A percentile compares a stretch with the other conserved stretches of the same genome.
phyloP scores from a whole-genome alignment of 805 yeast genomes.

The Zygosaccharomyces bisporus region DNA sequence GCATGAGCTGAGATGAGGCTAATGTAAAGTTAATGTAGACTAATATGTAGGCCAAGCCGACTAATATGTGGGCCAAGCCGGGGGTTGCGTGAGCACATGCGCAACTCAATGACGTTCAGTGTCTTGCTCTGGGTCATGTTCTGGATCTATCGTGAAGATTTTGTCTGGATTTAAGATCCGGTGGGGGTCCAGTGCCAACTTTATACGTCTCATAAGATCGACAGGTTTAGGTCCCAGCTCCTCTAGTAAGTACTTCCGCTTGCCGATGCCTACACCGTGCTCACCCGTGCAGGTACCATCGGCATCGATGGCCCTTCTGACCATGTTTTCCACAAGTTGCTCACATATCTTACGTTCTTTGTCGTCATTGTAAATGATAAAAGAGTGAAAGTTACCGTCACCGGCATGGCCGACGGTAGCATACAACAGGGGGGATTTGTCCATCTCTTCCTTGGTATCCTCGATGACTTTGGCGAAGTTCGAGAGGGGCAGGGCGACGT shows the following conservation, averaged over 20 bases:
- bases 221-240: slow-evolving; percentile 70
- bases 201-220: slow-evolving; percentile 67
- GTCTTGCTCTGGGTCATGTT: slow-evolving; percentile 38
- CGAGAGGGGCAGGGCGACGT: slow-evolving; percentile 79
- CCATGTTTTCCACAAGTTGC: slow-evolving; percentile 56
- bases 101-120: slow-evolving; percentile 6
- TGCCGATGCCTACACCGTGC: slow-evolving; percentile 82
- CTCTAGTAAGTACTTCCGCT: slow-evolving; percentile 52
- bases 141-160: slow-evolving; percentile 57
- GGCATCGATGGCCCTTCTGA: slow-evolving; percentile 56
- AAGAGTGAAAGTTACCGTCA: slow-evolving; percentile 76
- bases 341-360: slow-evolving; percentile 47
- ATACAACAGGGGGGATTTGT: slow-evolving; percentile 47
- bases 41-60: too few species aligned
- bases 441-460: slow-evolving; percentile 58
- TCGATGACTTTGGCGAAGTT: slow-evolving; percentile 58
- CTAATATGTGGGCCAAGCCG: background rate
- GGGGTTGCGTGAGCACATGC: background rate
- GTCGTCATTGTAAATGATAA: slow-evolving; percentile 54
- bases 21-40: too few species aligned
- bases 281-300: slow-evolving; percentile 89
- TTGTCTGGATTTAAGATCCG: slow-evolving; percentile 76
- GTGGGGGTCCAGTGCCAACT: slow-evolving; percentile 70
- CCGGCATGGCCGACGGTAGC: slow-evolving; percentile 79
- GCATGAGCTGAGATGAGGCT: too few species aligned